Evolutionary conservation across 306 rosid genomes (phyloP).

Genomic region (Glycine tomentella): DNA sequence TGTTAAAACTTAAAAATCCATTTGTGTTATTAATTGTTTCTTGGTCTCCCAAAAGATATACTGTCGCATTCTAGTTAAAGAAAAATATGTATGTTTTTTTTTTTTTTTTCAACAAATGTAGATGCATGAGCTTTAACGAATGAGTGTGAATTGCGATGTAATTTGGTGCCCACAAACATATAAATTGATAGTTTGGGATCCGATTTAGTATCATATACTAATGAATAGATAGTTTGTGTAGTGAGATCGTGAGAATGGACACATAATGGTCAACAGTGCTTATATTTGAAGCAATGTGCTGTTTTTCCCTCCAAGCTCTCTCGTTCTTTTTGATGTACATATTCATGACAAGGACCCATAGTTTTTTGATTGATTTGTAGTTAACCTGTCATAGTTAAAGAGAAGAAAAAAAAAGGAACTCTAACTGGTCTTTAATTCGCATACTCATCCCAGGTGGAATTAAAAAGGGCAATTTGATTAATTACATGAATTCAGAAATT

Average conservation of each 20-base stretch:
- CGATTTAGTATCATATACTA: neutral
- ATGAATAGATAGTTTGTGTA: neutral
- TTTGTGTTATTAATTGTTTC: neutral
- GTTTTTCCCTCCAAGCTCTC: neutral
- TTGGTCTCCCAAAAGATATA: constrained; percentile 1
- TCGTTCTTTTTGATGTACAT: neutral
- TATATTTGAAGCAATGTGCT: constrained; percentile 30
- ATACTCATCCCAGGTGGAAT: neutral
- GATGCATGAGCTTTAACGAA: neutral
- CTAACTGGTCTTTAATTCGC: neutral
- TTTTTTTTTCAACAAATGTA: neutral
- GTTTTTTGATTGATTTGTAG: constrained; percentile 4
- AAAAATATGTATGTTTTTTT: neutral
- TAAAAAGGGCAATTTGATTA: neutral
- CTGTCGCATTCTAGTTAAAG: no score
- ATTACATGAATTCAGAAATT: neutral
- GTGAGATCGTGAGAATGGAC: neutral
- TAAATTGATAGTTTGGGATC: neutral
- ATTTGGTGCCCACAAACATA: neutral
- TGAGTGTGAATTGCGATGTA: neutral
- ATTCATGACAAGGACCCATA: neutral
- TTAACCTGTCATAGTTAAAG: constrained; percentile 14
- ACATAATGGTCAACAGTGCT: constrained; percentile 5
- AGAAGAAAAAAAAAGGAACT: neutral
- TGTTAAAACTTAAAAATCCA: neutral